Evolutionary conservation across 1,284 basidiomycete genomes (phyloP), one percentile per base, ranked within the genome.

Genomic region (Rhodotorula sp.): DNA sequence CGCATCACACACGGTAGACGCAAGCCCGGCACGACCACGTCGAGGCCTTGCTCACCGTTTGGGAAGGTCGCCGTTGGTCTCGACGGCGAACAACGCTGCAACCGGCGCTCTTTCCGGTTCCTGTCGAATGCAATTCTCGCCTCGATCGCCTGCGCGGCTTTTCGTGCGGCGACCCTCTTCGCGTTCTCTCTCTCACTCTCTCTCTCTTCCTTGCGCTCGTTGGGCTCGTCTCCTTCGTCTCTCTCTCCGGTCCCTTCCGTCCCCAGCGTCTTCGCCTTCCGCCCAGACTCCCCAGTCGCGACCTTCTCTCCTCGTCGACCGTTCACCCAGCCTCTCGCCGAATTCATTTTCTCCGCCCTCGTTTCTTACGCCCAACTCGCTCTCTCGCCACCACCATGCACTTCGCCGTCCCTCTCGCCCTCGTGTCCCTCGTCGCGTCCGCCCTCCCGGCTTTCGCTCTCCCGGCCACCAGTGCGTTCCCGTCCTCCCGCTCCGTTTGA

Each of bases 361-460:
- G 10, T 29, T 20, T 22, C n/a, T n/a, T 5, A 39, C 52, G 27
- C 32, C 39, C 39, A 8, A n/a, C 53, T 11, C 30, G 24, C 22
- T 39, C 32, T 13, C 11, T 4, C 13, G 15, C n/a, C 2, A 1
- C 19, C 47, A 49, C 47, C 5, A 64, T 64, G 61, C 62, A 52
- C 22, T 39, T 57, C 62, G 36, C 47, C 20, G 17, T 68, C n/a
- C 20, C 62, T 17, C 27, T 59, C 57, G 32, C 54, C 30, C 39
- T 58, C 15, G 24, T 49, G 19, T 27, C 44, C 5, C 36, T 57
- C 34, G 2, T 56, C 30, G 27, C 39, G 39, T 44, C 48, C 49
- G 44, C 29, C 30, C 7, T 27, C 4, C 44, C 62, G n/a, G 51
- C 30, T 17, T 32, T 54, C 27, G 24, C 51, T 17, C 39, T 44